These are phyloP conservation scores for Tuber brumale DNA, from an alignment of 495 filamentous ascomycete species.

Conservation along the genomic window DNA sequence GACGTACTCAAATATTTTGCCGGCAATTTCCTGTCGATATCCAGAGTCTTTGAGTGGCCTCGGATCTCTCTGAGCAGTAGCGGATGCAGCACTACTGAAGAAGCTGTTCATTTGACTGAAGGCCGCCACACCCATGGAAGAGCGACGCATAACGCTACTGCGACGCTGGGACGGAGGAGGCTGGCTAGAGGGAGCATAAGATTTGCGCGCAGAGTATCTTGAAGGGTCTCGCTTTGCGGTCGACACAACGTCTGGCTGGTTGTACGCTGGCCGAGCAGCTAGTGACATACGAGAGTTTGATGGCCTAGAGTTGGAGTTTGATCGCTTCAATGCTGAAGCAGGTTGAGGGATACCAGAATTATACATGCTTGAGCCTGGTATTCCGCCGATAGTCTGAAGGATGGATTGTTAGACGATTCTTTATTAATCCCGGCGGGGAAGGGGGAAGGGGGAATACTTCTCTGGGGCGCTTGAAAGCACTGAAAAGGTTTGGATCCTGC, in stretches of 20 bases:
- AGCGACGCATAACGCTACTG: slow-evolving; percentile 76
- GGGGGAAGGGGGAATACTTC: slow-evolving; percentile 52
- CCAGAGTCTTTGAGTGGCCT: slow-evolving; percentile 72
- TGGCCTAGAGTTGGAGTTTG: slow-evolving; percentile 72
- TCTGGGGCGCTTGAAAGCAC: slow-evolving; percentile 57
- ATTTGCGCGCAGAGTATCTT: slow-evolving; percentile 56
- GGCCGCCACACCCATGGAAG: slow-evolving; percentile 51
- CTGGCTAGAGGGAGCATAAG: slow-evolving; percentile 60
- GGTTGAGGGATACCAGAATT: slow-evolving; percentile 69
- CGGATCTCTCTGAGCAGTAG: slow-evolving; percentile 79
- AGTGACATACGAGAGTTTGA: slow-evolving; percentile 82
- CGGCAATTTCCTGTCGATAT: slow-evolving; percentile 74
- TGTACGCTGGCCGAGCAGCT: slow-evolving; percentile 66
- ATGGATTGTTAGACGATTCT: slow-evolving; percentile 18
- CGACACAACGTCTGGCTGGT: slow-evolving; percentile 67
- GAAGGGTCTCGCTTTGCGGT: slow-evolving; percentile 76
- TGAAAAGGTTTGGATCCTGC: slow-evolving; percentile 65
- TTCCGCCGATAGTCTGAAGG: slow-evolving; percentile 60
- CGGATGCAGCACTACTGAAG: slow-evolving; percentile 68
- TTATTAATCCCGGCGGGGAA: slow-evolving; percentile 6
- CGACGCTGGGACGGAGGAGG: slow-evolving; percentile 56
- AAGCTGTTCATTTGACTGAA: slow-evolving; percentile 63
- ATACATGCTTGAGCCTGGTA: slow-evolving; percentile 54
- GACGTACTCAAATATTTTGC: slow-evolving; percentile 87
- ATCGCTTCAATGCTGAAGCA: slow-evolving; percentile 90